phyloP scores from a whole-genome alignment of 1,284 basidiomycete species.

The Apiotrichum veenhuisii region DNA sequence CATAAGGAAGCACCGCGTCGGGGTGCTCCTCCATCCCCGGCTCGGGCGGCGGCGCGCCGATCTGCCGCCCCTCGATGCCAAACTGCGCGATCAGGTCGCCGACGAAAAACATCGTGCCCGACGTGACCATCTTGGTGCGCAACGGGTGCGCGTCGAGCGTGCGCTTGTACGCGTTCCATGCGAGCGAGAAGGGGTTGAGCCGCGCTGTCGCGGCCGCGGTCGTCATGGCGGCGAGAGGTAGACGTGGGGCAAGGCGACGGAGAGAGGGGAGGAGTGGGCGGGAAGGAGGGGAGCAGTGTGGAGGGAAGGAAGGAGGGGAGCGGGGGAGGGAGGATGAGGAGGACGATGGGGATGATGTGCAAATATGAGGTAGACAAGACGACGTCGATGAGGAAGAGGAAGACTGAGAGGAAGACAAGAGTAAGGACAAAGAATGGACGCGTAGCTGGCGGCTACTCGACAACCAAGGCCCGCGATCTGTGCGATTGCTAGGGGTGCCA shows the following conservation, averaged over 20 bases:
- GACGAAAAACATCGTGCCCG: conserved; percentile 13
- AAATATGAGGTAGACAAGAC: no score
- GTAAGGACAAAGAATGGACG: no score
- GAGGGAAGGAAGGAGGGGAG: no score
- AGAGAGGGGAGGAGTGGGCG: not conserved
- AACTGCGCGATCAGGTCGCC: conserved; percentile 24
- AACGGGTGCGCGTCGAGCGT: conserved; percentile 8
- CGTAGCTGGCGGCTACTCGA: no score
- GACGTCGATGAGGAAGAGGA: no score
- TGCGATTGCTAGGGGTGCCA: no score
- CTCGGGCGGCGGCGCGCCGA: not conserved
- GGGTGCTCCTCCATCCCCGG: not conserved
- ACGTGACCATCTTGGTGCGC: conserved; percentile 23
- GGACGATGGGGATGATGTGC: no score
- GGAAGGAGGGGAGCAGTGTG: no score
- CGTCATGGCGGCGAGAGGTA: not conserved
- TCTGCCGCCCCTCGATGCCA: conserved; percentile 20
- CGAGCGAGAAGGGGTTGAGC: not conserved
- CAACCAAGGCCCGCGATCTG: no score
- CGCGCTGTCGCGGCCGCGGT: not conserved
- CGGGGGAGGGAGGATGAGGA: no score
- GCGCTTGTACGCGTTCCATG: conserved; percentile 8
- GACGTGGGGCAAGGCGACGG: not conserved
- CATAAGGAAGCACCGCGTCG: not conserved
- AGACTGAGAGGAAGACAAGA: no score